These are phyloP conservation scores for Epichloe hybrida DNA, from an alignment of 2,329 filamentous ascomycete species.

Conservation along the genomic window DNA sequence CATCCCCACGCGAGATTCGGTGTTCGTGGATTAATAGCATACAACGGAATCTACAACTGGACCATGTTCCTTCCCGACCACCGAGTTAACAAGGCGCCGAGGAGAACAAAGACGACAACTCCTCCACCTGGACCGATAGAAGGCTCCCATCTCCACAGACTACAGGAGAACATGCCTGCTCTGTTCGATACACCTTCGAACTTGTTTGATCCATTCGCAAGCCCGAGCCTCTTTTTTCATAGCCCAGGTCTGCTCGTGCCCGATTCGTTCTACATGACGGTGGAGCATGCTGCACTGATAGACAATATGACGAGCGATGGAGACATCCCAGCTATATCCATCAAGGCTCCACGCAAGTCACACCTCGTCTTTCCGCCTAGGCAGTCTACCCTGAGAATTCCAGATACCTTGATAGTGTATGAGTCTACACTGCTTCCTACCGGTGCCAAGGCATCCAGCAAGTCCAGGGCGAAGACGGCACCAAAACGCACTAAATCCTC, in stretches of 20 bases:
- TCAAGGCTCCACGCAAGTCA: constrained; percentile 25
- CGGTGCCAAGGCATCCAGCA: background rate
- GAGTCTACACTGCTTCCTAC: constrained; percentile 18
- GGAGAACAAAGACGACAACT: constrained; percentile 7
- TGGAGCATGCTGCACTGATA: constrained; percentile 14
- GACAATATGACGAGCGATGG: constrained; percentile 13
- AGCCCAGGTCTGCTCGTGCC: constrained; percentile 34
- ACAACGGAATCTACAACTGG: constrained; percentile 53
- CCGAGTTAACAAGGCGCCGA: constrained; percentile 23
- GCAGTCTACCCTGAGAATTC: constrained; percentile 33
- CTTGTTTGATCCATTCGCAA: constrained; percentile 48
- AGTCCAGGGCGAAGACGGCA: constrained; percentile 6
- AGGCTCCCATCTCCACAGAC: constrained; percentile 22
- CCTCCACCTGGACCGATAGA: constrained; percentile 12
- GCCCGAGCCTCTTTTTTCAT: constrained; percentile 44
- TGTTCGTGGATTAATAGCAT: constrained; percentile 39
- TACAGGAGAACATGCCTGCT: constrained; percentile 21
- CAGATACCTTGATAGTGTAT: constrained; percentile 34
- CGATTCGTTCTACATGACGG: constrained; percentile 26
- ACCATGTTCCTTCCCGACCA: constrained; percentile 44
- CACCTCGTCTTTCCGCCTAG: constrained; percentile 35
- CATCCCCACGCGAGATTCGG: constrained; percentile 28
- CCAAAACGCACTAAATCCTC: constrained; percentile 9
- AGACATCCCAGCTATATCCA: background rate
- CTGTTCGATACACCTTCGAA: constrained; percentile 36